Evolutionary conservation across 306 rosid genomes (phyloP), one percentile per base, ranked within the genome.

Genomic region (Quercus parvula): DNA sequence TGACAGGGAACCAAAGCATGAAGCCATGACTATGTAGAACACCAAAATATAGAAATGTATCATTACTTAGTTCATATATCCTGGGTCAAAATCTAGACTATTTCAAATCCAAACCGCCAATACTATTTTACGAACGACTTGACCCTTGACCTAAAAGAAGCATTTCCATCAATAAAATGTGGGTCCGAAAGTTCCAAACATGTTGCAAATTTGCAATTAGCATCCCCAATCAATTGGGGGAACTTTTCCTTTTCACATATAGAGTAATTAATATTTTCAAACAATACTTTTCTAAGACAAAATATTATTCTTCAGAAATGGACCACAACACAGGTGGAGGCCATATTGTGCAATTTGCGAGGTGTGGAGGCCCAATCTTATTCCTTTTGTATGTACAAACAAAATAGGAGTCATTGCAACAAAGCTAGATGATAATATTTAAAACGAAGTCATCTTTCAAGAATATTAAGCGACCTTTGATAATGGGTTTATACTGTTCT

Each of bases 71-170:
- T 67, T 13, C 25, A 59, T 41, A 58, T 28, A 5, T 25, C 49
- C 4, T 6, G n/a, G 54, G 71, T 71, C 81, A 56, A 71, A 74
- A 66, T 77, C 64, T 67, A 38, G 83, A 67, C 71, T 19, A 5
- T 3, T 67, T 67, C 71, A 66, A 66, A 66, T 3, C 24, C 49
- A 33, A 33, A 33, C 24, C 24, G 20, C 49, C 49, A 66, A 66
- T 31, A 13, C 19, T 66, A 18, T 18, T 6, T 3, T 19, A 2
- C 14, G 2, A 28, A 17, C 18, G n/a, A 8, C 75, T 71, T 63
- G 71, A 76, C 74, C 56, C 67, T 71, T 84, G 76, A 80, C 84
- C 35, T 17, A 20, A 73, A 67, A 51, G 68, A 61, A 54, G 58
- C 71, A 44, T 64, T 30, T 64, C 35, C 52, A 63, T 12, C 10